Evolutionary conservation across 108 stramenopile species (phyloP).

Genomic region (Cyclotella distinguenda): DNA sequence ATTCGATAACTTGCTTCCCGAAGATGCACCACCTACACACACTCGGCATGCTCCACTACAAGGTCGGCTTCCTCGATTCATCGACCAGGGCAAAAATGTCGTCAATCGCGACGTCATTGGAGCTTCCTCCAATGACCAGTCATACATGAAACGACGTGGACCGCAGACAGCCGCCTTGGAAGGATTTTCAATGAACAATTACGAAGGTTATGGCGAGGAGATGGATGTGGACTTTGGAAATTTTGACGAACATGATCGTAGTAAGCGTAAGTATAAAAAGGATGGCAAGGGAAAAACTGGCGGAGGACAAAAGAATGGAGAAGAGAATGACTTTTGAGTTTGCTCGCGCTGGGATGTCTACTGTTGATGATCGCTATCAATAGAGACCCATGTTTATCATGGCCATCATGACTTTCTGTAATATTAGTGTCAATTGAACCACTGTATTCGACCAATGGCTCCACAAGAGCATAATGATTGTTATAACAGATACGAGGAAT

Average conservation of each 20-base stretch:
- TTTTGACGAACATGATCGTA: constrained; percentile 33
- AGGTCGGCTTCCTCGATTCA: background rate
- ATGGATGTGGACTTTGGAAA: constrained; percentile 60
- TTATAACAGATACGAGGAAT: too few species aligned
- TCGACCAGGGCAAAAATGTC: constrained; percentile 16
- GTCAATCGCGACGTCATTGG: constrained; percentile 51
- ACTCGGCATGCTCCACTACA: constrained; percentile 6
- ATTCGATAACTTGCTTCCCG: constrained; percentile 32
- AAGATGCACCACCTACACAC: background rate
- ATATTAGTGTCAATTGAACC: too few species aligned
- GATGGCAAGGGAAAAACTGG: constrained; percentile 4
- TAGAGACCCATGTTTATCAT: too few species aligned
- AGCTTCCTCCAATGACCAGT: constrained; percentile 2
- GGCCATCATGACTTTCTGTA: too few species aligned
- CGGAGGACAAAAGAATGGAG: background rate
- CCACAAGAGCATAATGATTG: too few species aligned
- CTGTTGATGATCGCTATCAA: too few species aligned
- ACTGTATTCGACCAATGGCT: too few species aligned
- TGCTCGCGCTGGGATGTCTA: background rate
- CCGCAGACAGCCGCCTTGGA: constrained; percentile 25
- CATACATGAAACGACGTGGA: constrained; percentile 21
- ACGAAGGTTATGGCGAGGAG: constrained; percentile 58
- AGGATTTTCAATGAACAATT: constrained; percentile 43
- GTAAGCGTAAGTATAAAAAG: constrained; percentile 5
- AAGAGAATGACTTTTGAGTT: background rate